Conservation (phyloP, 495 filamentous ascomycete species). For the Talaromyces proteolyticus region DNA sequence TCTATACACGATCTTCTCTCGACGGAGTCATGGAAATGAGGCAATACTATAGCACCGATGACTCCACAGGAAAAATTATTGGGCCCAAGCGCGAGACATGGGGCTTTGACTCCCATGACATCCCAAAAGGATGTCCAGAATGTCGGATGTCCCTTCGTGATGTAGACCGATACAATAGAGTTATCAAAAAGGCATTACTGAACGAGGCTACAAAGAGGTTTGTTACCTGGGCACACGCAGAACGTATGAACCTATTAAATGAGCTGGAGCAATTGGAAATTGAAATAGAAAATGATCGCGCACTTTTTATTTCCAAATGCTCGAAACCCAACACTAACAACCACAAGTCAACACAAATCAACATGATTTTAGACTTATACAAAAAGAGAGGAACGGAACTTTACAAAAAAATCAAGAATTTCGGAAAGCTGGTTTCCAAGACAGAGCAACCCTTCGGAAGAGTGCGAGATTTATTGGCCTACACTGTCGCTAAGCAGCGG, state of each 20-base stretch:
- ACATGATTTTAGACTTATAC: background rate
- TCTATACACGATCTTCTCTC: constrained; percentile 49
- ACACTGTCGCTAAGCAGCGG: constrained; percentile 22
- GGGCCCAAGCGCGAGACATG: background rate
- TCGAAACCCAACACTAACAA: background rate
- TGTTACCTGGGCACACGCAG: background rate
- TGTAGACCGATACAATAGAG: constrained; percentile 11
- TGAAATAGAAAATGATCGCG: background rate
- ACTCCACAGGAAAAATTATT: background rate
- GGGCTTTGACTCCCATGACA: background rate
- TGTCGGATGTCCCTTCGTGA: constrained; percentile 10
- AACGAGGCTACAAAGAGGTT: constrained; percentile 13
- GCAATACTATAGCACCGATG: constrained; percentile 36
- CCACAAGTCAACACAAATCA: background rate
- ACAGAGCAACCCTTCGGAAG: constrained; percentile 55
- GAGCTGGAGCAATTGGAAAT: background rate
- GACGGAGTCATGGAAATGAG: constrained; percentile 55
- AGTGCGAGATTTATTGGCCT: constrained; percentile 37
- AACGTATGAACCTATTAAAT: background rate
- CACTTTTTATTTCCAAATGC: background rate
- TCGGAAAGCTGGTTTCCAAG: background rate
- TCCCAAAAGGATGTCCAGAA: constrained; percentile 7
- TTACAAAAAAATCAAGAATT: background rate
- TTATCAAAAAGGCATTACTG: constrained; percentile 7
- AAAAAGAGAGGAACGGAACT: background rate